Percentiles rank a stretch among this genome's conserved stretches.
These are phyloP conservation scores for Flammula alnicola DNA, from an alignment of 1,284 basidiomycete genomes.

Conservation along the genomic window DNA sequence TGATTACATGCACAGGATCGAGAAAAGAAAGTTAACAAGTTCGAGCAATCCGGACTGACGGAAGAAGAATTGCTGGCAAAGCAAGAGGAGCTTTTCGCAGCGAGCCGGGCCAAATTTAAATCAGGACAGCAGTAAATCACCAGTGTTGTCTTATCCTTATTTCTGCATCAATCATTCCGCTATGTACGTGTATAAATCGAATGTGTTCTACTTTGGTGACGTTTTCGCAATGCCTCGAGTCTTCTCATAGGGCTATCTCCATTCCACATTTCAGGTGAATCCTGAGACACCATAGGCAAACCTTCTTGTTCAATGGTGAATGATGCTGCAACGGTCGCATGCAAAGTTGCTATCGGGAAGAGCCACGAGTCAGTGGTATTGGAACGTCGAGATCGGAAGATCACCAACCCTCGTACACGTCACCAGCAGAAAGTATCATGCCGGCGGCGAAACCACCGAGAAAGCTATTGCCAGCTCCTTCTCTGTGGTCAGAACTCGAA, in stretches of 20 bases:
- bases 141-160: slow-evolving; percentile 31
- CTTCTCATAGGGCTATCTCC: slow-evolving; percentile 61
- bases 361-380: background rate
- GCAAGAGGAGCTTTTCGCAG: slow-evolving; percentile 92
- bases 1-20: slow-evolving; percentile 59
- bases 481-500: background rate
- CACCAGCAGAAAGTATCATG: slow-evolving; percentile 56
- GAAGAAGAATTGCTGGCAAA: slow-evolving; percentile 88
- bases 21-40: slow-evolving; percentile 87
- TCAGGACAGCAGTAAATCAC: slow-evolving; percentile 21
- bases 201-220: slow-evolving; percentile 37
- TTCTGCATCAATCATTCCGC: slow-evolving; percentile 26
- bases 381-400: background rate
- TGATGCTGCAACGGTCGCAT: slow-evolving; percentile 81
- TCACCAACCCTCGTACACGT: slow-evolving; percentile 66
- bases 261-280: slow-evolving; percentile 67
- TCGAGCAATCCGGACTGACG: slow-evolving; percentile 89
- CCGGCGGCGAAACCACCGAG: slow-evolving; percentile 85
- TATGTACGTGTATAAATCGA: slow-evolving; percentile 39
- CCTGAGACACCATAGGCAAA: slow-evolving; percentile 51
- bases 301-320: slow-evolving; percentile 86
- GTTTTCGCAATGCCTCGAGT: slow-evolving; percentile 51
- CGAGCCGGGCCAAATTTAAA: slow-evolving; percentile 68
- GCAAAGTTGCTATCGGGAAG: slow-evolving; percentile 57
- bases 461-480: slow-evolving; percentile 89